Conservation (phyloP, 345 rosid species). For the Kandelia obovata region DNA sequence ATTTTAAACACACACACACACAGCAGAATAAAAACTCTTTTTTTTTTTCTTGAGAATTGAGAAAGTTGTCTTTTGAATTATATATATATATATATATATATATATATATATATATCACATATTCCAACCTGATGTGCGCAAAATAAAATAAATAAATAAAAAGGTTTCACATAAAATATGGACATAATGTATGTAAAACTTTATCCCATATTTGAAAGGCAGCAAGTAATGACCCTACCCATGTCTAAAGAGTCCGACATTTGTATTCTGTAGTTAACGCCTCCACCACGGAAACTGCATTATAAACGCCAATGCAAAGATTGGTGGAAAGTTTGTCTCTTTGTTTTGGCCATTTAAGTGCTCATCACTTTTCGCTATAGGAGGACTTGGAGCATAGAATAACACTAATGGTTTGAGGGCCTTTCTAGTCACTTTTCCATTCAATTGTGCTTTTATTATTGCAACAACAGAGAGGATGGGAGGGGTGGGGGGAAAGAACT, state of each 20-base stretch:
- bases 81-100: too few relatives aligned
- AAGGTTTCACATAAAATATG: too few relatives aligned
- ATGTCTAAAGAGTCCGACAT: background rate
- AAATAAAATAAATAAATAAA: too few relatives aligned
- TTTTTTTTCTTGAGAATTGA: too few relatives aligned
- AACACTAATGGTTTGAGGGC: background rate
- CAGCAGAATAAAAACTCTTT: too few relatives aligned
- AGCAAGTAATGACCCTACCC: background rate
- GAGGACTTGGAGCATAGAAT: background rate
- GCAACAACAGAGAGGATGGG: background rate
- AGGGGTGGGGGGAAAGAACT: background rate
- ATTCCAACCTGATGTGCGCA: too few relatives aligned
- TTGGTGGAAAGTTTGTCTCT: background rate
- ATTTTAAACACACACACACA: too few relatives aligned
- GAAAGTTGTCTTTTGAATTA: too few relatives aligned
- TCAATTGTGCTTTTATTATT: slow-evolving; percentile 1
- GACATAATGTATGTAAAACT: too few relatives aligned
- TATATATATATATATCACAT: too few relatives aligned
- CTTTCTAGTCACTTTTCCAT: slow-evolving; percentile 32
- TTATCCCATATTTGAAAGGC: too few relatives aligned
- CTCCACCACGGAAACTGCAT: background rate
- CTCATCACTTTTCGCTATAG: background rate
- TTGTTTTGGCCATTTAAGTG: too few relatives aligned
- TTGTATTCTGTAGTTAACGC: background rate
- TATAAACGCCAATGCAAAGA: background rate